Base-by-base conservation (phyloP, 1,139 yeast genomes). In the Yamadazyma dendronema region DNA sequence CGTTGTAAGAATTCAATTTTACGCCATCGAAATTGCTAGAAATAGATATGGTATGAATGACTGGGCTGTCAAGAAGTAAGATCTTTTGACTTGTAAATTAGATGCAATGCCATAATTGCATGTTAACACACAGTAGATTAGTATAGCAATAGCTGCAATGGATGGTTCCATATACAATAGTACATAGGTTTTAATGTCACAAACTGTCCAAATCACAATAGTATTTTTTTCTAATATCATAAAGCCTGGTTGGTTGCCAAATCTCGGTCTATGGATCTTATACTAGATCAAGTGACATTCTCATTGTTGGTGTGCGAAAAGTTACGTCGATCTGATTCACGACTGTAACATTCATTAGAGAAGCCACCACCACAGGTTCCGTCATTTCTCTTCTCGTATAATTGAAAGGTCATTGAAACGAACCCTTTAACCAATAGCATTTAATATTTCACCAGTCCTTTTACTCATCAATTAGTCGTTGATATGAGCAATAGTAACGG, bases 21-120 rank as follows among this genome's bases (percentile, higher is more conserved):
- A 90, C 53, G 97, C 97, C 39, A 76, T 89, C 56, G 99, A 92
- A 67, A 85, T 92, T 48, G 89, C 88, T 46, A 84, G 99, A 76
- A 94, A 94, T 67, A 84, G 81, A 62, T 75, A 76, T 49, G 95
- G 96, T 28, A 75, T 87, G 57, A 94, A 92, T 64, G 97, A 92
- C 66, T 92, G 99, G 99, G 74, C 81, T 43, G 56, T 67, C 34
- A 65, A 53, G 43, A 58, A 58, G 50, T 56, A 50, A 32, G n/a
- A n/a, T n/a, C n/a, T n/a, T n/a, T n/a, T 16, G 21, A 10, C 10
- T n/a, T n/a, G 30, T 27, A 27, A 27, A 16, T 12, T 27, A 27
- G 30, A 14, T 9, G 17, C 13, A 8, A 7, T 12, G 7, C 8
- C n/a, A 19, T 23, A 28, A 5, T 14, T 27, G 11, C 6, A 25